These are phyloP conservation scores for Brassica hybrid DNA, from an alignment of 441 rosid genomes.

Conservation along the genomic window DNA sequence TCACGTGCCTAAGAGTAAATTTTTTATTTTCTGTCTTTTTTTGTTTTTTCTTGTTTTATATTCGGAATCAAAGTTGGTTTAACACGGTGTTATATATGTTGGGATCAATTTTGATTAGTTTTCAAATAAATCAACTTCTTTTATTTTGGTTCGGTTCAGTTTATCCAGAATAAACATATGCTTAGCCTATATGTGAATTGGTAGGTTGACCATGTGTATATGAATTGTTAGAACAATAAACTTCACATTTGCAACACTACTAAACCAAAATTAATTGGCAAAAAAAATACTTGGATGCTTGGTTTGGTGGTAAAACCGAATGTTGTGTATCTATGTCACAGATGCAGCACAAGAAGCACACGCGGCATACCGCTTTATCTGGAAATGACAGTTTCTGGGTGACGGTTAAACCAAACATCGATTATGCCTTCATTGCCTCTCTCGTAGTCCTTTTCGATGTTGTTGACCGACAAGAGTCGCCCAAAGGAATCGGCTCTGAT, in stretches of 20 bases:
- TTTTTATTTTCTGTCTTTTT: too few species aligned
- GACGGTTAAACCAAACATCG: conserved; percentile 62
- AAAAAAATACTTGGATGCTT: neutral
- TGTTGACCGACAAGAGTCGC: conserved; percentile 45
- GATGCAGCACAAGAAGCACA: conserved; percentile 61
- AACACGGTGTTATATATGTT: neutral
- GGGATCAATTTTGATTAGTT: neutral
- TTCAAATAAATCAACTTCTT: neutral
- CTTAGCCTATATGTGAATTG: neutral
- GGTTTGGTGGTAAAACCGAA: neutral
- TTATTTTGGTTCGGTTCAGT: neutral
- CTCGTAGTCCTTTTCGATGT: conserved; percentile 60
- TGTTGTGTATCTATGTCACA: conserved; percentile 25
- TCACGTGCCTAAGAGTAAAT: neutral
- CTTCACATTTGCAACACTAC: neutral
- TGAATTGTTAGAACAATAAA: neutral
- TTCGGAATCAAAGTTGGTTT: neutral
- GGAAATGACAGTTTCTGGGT: conserved; percentile 59
- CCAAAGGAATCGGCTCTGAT: neutral
- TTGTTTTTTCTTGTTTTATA: neutral
- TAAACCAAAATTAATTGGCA: neutral
- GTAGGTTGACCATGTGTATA: neutral
- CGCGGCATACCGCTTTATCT: conserved; percentile 43
- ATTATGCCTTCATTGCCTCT: conserved; percentile 58
- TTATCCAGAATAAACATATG: neutral